Percentiles rank a stretch among this genome's conserved stretches.
Conservation (phyloP, 768 basidiomycete species). For the Polyporus arcularius region DNA sequence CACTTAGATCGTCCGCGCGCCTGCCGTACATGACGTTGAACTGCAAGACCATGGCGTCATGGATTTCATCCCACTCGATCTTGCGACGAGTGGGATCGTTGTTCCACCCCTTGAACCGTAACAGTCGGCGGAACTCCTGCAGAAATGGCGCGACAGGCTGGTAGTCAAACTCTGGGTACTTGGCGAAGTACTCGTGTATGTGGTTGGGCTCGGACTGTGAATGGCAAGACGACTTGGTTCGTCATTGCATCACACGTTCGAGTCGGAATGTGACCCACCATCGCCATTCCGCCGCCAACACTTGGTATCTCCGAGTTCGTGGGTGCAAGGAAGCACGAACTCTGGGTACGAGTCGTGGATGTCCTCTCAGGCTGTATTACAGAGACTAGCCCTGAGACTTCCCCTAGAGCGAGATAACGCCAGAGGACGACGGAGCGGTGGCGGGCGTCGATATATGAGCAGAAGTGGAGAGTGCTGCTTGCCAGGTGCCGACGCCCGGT, state of each 20-base stretch:
- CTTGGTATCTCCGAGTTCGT: too few species aligned
- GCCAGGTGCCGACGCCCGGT: too few species aligned
- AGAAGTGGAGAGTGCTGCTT: too few species aligned
- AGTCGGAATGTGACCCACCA: background rate
- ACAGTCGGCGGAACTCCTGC: background rate
- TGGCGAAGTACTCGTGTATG: constrained; percentile 19
- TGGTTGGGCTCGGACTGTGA: background rate
- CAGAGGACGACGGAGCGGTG: too few species aligned
- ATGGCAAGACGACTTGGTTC: background rate
- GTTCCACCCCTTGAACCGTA: background rate
- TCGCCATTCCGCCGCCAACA: too few species aligned
- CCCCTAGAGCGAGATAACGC: too few species aligned
- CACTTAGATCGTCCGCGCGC: constrained; percentile 10
- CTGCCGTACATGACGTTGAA: constrained; percentile 25
- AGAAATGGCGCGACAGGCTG: constrained; percentile 6
- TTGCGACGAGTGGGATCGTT: background rate
- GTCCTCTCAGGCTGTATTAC: too few species aligned
- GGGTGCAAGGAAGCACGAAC: too few species aligned
- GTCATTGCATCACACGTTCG: background rate
- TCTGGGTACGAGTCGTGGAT: too few species aligned
- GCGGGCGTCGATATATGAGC: too few species aligned
- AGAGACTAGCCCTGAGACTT: too few species aligned
- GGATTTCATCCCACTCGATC: background rate
- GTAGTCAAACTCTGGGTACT: constrained; percentile 13
- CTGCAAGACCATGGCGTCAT: constrained; percentile 17